phyloP scores from a whole-genome alignment of 345 rosid species.

The Atalantia buxifolia region DNA sequence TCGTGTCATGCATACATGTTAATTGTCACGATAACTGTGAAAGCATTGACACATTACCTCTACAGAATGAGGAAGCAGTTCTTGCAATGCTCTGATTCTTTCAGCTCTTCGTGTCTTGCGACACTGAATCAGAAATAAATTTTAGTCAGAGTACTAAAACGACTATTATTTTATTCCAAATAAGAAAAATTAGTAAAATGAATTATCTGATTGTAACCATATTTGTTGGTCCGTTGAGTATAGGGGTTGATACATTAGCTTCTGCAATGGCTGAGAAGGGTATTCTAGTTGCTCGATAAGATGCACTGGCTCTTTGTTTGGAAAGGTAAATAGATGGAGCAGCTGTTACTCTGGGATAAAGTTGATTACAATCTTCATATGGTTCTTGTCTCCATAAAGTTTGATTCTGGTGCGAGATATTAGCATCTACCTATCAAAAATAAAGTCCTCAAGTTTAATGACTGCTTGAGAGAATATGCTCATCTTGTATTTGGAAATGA shows the following conservation, averaged over 20 bases:
- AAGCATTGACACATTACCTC: conserved; percentile 28
- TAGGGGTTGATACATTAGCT: background rate
- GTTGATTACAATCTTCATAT: conserved; percentile 5
- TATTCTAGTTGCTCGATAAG: conserved; percentile 29
- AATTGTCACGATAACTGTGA: background rate
- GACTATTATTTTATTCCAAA: background rate
- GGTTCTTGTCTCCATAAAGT: conserved; percentile 21
- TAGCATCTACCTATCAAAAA: background rate
- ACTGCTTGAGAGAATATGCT: background rate
- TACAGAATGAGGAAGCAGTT: conserved; percentile 42
- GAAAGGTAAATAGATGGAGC: conserved; percentile 21
- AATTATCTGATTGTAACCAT: background rate
- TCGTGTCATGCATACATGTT: background rate
- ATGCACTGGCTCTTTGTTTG: conserved; percentile 10
- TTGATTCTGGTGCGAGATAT: conserved; percentile 23
- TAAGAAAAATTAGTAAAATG: background rate
- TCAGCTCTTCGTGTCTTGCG: conserved; percentile 41
- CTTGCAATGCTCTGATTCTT: conserved; percentile 38
- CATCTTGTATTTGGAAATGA: background rate
- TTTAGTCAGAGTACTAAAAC: background rate
- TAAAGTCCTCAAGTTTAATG: background rate
- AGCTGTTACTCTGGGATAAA: conserved; percentile 19
- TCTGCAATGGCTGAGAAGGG: conserved; percentile 1
- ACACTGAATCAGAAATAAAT: conserved; percentile 21
- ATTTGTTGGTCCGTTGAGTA: conserved; percentile 2